These are phyloP conservation scores for Brassica nigra DNA, from an alignment of 345 rosid species.

Conservation along the genomic window DNA sequence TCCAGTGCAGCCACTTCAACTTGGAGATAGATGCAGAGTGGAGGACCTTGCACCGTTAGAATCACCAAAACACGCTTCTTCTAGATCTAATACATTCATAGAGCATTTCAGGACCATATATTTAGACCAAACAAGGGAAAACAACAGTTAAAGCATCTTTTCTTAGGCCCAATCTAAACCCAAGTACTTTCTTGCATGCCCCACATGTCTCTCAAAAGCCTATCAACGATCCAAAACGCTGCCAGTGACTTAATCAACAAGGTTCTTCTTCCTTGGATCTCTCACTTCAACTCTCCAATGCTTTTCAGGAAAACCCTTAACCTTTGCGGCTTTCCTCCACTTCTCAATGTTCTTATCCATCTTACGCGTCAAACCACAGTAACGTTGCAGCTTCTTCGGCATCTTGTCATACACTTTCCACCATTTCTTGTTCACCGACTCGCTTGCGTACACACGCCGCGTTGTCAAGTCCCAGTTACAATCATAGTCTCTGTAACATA, in stretches of 20 bases:
- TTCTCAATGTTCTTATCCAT: conserved; percentile 50
- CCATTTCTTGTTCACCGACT: conserved; percentile 62
- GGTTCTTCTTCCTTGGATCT: conserved; percentile 54
- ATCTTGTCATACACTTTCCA: conserved; percentile 74
- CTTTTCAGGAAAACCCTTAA: conserved; percentile 42
- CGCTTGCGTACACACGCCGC: conserved; percentile 59
- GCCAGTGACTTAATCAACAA: background rate
- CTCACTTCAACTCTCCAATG: conserved; percentile 60
- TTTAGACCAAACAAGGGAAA: too few relatives aligned
- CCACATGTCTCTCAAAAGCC: too few relatives aligned
- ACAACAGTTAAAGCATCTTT: too few relatives aligned
- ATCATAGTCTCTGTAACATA: conserved; percentile 83
- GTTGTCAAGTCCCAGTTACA: conserved; percentile 76
- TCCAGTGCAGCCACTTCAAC: too few relatives aligned
- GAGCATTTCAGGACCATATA: too few relatives aligned
- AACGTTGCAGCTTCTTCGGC: conserved; percentile 55
- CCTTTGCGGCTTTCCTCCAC: conserved; percentile 57
- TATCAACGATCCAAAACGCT: too few relatives aligned
- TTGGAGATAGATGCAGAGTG: too few relatives aligned
- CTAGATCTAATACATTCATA: too few relatives aligned
- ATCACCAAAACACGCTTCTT: too few relatives aligned
- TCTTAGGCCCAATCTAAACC: too few relatives aligned
- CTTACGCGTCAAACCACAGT: conserved; percentile 51
- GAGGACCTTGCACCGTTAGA: too few relatives aligned
- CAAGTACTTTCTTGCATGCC: too few relatives aligned